A percentile compares a stretch with the other conserved stretches of the same genome.
Conservation (phyloP, 352 stramenopile species). For the Pythium angustatum region DNA sequence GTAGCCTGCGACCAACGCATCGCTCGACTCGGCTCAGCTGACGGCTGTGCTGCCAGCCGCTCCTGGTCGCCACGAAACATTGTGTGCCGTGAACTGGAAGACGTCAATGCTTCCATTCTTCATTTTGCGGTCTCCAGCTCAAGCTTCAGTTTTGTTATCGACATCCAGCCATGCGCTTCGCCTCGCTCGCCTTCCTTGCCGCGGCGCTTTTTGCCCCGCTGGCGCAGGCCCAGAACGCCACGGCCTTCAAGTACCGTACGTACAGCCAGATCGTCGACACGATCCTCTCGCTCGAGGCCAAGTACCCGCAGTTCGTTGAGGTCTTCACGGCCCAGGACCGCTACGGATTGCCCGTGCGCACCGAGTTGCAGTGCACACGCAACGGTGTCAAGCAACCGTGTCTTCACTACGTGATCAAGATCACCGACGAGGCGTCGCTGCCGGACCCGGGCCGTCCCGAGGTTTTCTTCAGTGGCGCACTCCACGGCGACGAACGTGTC, state of each 20-base stretch:
- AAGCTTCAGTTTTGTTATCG: background rate
- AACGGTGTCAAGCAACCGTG: constrained; percentile 39
- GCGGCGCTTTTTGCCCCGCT: background rate
- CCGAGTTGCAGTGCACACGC: constrained; percentile 55
- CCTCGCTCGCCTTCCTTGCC: background rate
- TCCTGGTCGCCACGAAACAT: too few relatives aligned
- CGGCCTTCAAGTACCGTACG: constrained; percentile 48
- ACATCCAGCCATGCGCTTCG: background rate
- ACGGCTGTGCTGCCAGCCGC: background rate
- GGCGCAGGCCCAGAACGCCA: background rate
- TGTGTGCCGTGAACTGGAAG: too few relatives aligned
- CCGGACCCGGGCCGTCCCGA: constrained; percentile 80
- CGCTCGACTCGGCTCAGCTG: too few relatives aligned
- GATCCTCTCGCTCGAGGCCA: constrained; percentile 44
- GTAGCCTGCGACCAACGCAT: too few relatives aligned
- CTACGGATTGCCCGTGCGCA: constrained; percentile 73
- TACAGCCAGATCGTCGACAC: constrained; percentile 73
- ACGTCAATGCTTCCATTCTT: background rate
- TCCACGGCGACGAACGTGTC: constrained; percentile 96
- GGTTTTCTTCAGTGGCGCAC: constrained; percentile 94
- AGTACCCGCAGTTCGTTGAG: constrained; percentile 77
- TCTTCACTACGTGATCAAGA: constrained; percentile 83
- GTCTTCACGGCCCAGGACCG: constrained; percentile 67
- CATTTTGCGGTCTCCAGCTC: background rate
- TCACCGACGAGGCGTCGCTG: constrained; percentile 88